Evolutionary conservation across 805 yeast genomes (phyloP).

Genomic region (Yamadazyma phyllophila): DNA sequence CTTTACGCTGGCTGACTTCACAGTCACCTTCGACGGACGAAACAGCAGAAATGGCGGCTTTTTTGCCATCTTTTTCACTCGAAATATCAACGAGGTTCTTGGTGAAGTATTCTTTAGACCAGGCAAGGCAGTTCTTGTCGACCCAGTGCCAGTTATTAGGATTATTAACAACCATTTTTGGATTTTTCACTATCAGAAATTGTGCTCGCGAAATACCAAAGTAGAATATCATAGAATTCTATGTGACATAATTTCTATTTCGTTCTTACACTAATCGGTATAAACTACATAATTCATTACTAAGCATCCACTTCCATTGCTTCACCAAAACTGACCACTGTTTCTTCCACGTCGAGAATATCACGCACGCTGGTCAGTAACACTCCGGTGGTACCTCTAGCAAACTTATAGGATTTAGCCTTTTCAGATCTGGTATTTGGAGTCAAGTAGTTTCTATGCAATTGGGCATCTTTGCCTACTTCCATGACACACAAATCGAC

Average conservation of each 20-base stretch:
- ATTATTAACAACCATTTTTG: constrained; percentile 83
- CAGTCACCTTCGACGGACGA: constrained; percentile 87
- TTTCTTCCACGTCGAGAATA: constrained; percentile 67
- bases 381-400: constrained; percentile 92
- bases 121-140: constrained; percentile 90
- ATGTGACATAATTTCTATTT: too few relatives aligned
- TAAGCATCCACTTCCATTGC: constrained; percentile 46
- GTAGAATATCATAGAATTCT: too few relatives aligned
- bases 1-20: constrained; percentile 95
- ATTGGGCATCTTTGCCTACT: constrained; percentile 79
- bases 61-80: constrained; percentile 31
- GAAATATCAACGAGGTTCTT: constrained; percentile 54
- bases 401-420: constrained; percentile 78
- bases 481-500: constrained; percentile 98
- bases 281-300: not conserved
- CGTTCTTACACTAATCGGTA: not conserved
- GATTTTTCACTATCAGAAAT: not conserved
- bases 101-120: constrained; percentile 80
- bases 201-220: too few relatives aligned
- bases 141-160: constrained; percentile 99
- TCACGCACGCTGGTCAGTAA: constrained; percentile 65
- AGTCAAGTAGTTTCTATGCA: constrained; percentile 81
- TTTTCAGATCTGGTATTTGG: constrained; percentile 87
- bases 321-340: constrained; percentile 44
- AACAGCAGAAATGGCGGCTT: constrained; percentile 42